Percentiles rank a stretch among this genome's conserved stretches.
Evolutionary conservation across 208 protist species (phyloP).

Genomic region (Wallacemonas rigidus): DNA sequence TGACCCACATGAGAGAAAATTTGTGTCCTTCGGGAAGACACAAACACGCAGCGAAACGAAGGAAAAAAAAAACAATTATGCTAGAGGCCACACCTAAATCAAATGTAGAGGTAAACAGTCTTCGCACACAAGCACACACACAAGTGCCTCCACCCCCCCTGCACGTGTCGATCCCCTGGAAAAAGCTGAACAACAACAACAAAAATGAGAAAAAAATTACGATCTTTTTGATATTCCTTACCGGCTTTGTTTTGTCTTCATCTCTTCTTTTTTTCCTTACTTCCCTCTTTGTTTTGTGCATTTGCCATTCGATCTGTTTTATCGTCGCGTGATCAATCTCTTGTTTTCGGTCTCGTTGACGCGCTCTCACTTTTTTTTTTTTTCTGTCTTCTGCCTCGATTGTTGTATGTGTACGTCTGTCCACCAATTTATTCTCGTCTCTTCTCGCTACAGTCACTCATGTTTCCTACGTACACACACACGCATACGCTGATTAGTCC

Average conservation of each 20-base stretch:
- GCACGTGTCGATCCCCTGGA: too few relatives aligned
- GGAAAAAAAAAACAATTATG: too few relatives aligned
- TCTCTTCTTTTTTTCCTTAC: slow-evolving; percentile 15
- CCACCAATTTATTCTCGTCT: too few relatives aligned
- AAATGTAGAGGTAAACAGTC: not conserved
- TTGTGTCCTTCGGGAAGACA: not conserved
- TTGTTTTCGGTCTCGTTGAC: too few relatives aligned
- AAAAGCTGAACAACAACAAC: not conserved
- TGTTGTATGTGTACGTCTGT: too few relatives aligned
- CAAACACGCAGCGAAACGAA: not conserved
- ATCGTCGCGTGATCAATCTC: not conserved
- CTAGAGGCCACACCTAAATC: not conserved
- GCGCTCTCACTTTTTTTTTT: too few relatives aligned
- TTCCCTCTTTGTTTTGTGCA: slow-evolving; percentile 14
- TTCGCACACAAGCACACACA: not conserved
- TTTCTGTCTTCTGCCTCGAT: too few relatives aligned
- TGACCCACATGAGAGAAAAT: too few relatives aligned
- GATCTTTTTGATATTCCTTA: not conserved
- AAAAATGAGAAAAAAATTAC: not conserved
- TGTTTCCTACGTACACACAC: not conserved
- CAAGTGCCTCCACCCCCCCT: too few relatives aligned
- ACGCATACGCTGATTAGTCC: not conserved
- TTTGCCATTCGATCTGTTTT: not conserved
- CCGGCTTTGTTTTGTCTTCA: slow-evolving; percentile 11
- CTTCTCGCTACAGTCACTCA: too few relatives aligned